Evolutionary conservation across 169 alveolate species (phyloP).

Genomic region (Plasmodium knowlesi): DNA sequence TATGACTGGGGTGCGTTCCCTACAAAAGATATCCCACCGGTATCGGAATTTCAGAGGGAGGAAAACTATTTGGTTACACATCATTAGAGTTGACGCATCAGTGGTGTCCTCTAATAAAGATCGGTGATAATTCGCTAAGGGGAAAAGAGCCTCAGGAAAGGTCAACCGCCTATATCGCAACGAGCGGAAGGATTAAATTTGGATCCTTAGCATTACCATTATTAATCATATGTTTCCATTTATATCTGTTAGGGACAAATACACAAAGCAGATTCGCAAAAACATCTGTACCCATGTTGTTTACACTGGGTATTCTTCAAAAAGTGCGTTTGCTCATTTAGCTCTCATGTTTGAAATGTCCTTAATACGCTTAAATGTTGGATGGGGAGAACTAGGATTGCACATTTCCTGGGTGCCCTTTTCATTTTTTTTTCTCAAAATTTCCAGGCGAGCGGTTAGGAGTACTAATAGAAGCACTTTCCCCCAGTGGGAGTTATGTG

Average conservation of each 20-base stretch:
- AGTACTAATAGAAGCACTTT: background rate
- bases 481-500: background rate
- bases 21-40: background rate
- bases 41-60: background rate
- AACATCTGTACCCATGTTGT: background rate
- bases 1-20: background rate
- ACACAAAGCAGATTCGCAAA: background rate
- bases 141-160: background rate
- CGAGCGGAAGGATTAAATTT: background rate
- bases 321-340: background rate
- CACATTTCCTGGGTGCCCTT: background rate
- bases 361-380: background rate
- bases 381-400: background rate
- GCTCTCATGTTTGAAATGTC: background rate
- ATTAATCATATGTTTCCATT: background rate
- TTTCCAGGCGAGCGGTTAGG: background rate
- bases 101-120: background rate
- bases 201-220: background rate
- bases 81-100: background rate
- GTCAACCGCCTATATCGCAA: background rate
- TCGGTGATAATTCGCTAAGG: background rate
- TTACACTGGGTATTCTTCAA: background rate
- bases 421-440: background rate
- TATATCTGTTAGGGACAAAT: background rate
- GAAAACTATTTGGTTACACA: background rate